Percentiles rank a stretch among this genome's conserved stretches.
Conservation (phyloP, 2,329 filamentous ascomycete species). For the Talaromyces verruculosus region DNA sequence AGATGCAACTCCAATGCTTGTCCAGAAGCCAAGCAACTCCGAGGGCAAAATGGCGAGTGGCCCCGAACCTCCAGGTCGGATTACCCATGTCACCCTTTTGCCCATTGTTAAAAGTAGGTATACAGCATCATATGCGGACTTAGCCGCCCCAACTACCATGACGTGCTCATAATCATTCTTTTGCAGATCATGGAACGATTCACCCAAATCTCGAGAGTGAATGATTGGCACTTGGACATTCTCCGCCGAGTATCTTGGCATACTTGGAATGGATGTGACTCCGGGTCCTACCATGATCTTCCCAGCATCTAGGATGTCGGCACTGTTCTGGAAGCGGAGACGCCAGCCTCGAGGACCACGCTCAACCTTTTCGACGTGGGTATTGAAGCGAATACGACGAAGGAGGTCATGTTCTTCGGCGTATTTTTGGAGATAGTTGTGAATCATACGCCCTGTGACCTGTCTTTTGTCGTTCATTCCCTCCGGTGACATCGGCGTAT, state of each 20-base stretch:
- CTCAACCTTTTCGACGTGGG: not conserved
- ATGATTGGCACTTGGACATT: not conserved
- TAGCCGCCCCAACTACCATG: constrained; percentile 35
- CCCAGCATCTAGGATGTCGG: too few relatives aligned
- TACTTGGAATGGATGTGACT: not conserved
- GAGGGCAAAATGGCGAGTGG: constrained; percentile 35
- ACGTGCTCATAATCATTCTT: constrained; percentile 29
- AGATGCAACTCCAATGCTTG: not conserved
- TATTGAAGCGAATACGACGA: not conserved
- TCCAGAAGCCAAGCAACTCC: constrained; percentile 24
- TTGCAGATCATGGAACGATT: not conserved
- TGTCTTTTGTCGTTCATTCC: not conserved
- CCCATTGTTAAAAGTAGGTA: constrained; percentile 33
- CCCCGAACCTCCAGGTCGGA: constrained; percentile 33
- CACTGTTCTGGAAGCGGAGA: too few relatives aligned
- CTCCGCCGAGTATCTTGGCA: not conserved
- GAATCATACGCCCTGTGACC: not conserved
- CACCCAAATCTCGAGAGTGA: not conserved
- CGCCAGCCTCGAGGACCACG: too few relatives aligned
- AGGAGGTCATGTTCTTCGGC: not conserved
- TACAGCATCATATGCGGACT: constrained; percentile 39
- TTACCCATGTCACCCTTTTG: constrained; percentile 37
- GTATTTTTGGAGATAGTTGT: not conserved
- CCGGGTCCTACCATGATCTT: not conserved
- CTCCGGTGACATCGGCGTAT: constrained; percentile 20